Evolutionary conservation across 1,139 yeast genomes (phyloP).

Genomic region (Yamadazyma atmosphaerica): DNA sequence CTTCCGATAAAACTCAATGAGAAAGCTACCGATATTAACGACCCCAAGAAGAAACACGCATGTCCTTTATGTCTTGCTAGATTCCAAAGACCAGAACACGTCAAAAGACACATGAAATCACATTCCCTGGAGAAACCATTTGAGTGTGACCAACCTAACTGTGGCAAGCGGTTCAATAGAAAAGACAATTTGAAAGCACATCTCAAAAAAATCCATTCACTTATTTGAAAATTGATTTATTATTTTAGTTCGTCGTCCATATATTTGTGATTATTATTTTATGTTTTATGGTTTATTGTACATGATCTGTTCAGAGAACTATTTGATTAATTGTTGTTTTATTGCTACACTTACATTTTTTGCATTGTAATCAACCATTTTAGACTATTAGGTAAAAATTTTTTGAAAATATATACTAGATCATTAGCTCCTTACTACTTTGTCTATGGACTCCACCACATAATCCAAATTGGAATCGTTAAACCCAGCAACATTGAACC

Average conservation of each 20-base stretch:
- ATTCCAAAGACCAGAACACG: constrained; percentile 91
- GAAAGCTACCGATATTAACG: constrained; percentile 31
- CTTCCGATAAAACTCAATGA: constrained; percentile 25
- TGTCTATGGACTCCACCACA: constrained; percentile 37
- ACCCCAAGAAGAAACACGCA: constrained; percentile 65
- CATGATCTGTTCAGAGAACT: background rate
- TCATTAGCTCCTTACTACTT: constrained; percentile 30
- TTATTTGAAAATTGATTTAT: constrained; percentile 6
- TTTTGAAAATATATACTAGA: constrained; percentile 1
- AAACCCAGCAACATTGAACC: constrained; percentile 48
- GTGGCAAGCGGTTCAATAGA: constrained; percentile 76
- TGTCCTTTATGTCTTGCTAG: constrained; percentile 77
- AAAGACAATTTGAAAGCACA: constrained; percentile 71
- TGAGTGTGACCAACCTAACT: constrained; percentile 67
- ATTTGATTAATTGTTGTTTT: background rate
- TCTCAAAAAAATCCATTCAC: constrained; percentile 58
- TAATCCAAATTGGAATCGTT: constrained; percentile 35
- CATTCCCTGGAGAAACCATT: constrained; percentile 89
- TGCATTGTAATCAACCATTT: constrained; percentile 1
- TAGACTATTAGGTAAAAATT: background rate
- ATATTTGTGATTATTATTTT: background rate
- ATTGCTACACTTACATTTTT: background rate
- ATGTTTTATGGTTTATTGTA: background rate
- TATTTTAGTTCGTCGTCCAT: constrained; percentile 4
- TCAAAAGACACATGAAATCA: constrained; percentile 83